These are phyloP conservation scores for Pyronema domesticum DNA, from an alignment of 495 filamentous ascomycete species.

Conservation along the genomic window DNA sequence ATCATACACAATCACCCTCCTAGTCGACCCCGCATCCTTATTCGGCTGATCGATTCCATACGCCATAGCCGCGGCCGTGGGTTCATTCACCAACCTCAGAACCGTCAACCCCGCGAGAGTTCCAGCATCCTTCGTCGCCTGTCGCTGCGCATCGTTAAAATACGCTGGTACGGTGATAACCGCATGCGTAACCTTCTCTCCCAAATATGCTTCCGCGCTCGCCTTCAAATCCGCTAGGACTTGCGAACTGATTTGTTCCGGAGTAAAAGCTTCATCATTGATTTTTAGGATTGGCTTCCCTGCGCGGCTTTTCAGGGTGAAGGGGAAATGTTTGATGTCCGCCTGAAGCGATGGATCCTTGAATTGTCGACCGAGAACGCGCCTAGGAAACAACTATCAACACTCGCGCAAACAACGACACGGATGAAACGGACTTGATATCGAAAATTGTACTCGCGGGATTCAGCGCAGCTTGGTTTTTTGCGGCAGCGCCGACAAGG, in stretches of 20 bases:
- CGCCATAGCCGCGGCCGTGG: conserved; percentile 72
- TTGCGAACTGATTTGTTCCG: conserved; percentile 76
- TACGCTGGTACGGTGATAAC: conserved; percentile 95
- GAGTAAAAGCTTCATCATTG: conserved; percentile 61
- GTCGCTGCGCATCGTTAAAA: conserved; percentile 96
- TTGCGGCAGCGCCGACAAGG: conserved; percentile 95
- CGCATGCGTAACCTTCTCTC: conserved; percentile 88
- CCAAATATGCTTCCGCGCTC: conserved; percentile 79
- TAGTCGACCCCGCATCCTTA: conserved; percentile 60
- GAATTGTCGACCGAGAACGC: conserved; percentile 78
- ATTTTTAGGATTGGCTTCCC: conserved; percentile 68
- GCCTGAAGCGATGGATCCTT: conserved; percentile 69
- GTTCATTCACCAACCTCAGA: conserved; percentile 91
- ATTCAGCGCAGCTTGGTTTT: conserved; percentile 99
- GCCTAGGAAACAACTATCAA: conserved; percentile 33
- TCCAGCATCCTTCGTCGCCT: conserved; percentile 95
- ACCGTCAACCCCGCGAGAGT: conserved; percentile 87
- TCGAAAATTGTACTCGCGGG: conserved; percentile 57
- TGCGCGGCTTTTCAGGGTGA: conserved; percentile 61
- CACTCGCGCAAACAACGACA: background rate
- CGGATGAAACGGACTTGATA: conserved; percentile 51
- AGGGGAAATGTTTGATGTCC: conserved; percentile 81
- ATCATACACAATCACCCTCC: conserved; percentile 91
- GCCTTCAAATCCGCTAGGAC: conserved; percentile 92
- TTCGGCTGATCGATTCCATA: conserved; percentile 48